Evolutionary conservation across 495 filamentous ascomycete genomes (phyloP).

Genomic region (Eremomyces bilateralis): DNA sequence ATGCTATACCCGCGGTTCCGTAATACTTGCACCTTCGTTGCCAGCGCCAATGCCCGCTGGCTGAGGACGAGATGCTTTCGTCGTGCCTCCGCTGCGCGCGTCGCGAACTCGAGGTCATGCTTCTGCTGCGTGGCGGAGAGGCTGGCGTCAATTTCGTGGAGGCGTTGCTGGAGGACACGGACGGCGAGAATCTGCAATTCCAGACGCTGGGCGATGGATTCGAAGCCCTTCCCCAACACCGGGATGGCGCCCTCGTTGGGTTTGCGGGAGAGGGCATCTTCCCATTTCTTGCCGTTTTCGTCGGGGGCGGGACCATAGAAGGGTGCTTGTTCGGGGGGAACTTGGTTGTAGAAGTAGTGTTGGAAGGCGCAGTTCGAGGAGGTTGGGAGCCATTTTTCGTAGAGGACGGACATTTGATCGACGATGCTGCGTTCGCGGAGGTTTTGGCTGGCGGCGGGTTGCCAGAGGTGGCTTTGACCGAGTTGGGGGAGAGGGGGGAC

Average conservation of each 20-base stretch:
- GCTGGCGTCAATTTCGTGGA: constrained; percentile 78
- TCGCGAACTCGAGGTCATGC: constrained; percentile 62
- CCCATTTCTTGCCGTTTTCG: constrained; percentile 76
- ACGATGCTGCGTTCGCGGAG: constrained; percentile 57
- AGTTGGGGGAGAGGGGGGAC: constrained; percentile 14
- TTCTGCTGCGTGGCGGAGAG: constrained; percentile 56
- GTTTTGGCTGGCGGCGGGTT: constrained; percentile 6
- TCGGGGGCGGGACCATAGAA: constrained; percentile 57
- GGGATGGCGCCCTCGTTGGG: constrained; percentile 60
- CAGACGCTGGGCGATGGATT: constrained; percentile 52
- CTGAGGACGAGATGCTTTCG: constrained; percentile 61
- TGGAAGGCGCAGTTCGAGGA: constrained; percentile 58
- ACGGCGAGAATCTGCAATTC: constrained; percentile 55
- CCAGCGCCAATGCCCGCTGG: constrained; percentile 62
- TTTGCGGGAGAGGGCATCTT: constrained; percentile 71
- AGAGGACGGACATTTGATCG: constrained; percentile 61
- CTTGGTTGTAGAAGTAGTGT: constrained; percentile 85
- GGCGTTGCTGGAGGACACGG: constrained; percentile 45
- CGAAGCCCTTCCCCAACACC: constrained; percentile 46
- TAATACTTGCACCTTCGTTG: constrained; percentile 78
- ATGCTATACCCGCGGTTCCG: constrained; percentile 84
- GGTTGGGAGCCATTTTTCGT: constrained; percentile 63
- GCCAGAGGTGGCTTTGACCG: constrained; percentile 9
- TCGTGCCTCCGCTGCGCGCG: constrained; percentile 58
- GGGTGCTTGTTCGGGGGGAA: constrained; percentile 53